Percentiles rank a stretch among this genome's conserved stretches.
Evolutionary conservation across 352 stramenopile genomes (phyloP).

Genomic region (Globisporangium apiculatum): DNA sequence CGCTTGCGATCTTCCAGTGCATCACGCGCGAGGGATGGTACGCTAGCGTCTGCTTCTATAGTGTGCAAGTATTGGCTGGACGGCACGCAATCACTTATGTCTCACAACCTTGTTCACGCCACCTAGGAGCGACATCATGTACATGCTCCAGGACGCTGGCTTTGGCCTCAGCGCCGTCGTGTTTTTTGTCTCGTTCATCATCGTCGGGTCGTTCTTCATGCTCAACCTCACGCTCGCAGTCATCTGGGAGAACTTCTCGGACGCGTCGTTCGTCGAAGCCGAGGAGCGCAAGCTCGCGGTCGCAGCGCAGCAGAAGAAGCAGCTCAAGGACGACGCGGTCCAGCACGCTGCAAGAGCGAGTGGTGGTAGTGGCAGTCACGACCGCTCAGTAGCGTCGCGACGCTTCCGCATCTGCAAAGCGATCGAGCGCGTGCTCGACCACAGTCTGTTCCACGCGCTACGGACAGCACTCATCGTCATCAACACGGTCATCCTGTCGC

Average conservation of each 20-base stretch:
- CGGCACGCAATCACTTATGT: background rate
- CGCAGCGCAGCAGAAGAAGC: constrained; percentile 18
- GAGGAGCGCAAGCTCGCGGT: constrained; percentile 25
- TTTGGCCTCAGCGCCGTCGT: constrained; percentile 39
- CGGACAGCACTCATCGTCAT: constrained; percentile 62
- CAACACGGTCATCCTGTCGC: constrained; percentile 80
- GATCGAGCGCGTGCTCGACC: constrained; percentile 26
- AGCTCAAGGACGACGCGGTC: constrained; percentile 17
- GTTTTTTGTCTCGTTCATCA: constrained; percentile 87
- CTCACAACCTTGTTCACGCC: background rate
- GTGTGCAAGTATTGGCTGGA: background rate
- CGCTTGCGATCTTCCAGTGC: constrained; percentile 85
- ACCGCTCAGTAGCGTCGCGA: constrained; percentile 3
- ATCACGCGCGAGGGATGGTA: constrained; percentile 91
- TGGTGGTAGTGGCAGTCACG: too few species aligned
- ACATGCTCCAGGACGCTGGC: constrained; percentile 50
- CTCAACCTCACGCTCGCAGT: constrained; percentile 88
- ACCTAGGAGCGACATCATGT: constrained; percentile 53
- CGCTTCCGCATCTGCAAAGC: constrained; percentile 13
- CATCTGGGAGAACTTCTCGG: constrained; percentile 80
- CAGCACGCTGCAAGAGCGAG: constrained; percentile 4
- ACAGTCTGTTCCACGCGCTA: constrained; percentile 49
- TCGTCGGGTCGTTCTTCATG: constrained; percentile 89
- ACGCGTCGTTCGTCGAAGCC: constrained; percentile 45
- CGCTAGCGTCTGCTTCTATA: background rate